Percentiles rank a stretch among this genome's conserved stretches.
Evolutionary conservation across 495 filamentous ascomycete genomes (phyloP).

Genomic region (Hypomontagnella submonticulosa): DNA sequence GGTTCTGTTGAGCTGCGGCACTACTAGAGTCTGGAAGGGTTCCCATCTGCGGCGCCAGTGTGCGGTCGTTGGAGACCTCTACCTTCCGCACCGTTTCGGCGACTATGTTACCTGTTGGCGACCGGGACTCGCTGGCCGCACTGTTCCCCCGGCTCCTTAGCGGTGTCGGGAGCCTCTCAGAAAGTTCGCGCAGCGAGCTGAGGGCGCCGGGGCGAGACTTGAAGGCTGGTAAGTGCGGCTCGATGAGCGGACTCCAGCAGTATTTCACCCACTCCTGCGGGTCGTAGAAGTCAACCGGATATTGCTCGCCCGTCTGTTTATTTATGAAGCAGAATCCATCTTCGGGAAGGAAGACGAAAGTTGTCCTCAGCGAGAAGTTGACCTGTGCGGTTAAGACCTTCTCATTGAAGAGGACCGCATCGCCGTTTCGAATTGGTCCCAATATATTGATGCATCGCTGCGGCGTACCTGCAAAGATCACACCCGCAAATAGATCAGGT

Average conservation of each 20-base stretch:
- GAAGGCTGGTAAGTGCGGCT: constrained; percentile 64
- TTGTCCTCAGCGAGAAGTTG: constrained; percentile 91
- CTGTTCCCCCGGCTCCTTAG: constrained; percentile 48
- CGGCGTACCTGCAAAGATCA: constrained; percentile 87
- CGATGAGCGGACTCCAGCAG: constrained; percentile 80
- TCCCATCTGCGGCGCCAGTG: constrained; percentile 61
- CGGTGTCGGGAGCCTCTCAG: constrained; percentile 49
- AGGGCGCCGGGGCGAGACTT: constrained; percentile 49
- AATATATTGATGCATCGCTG: constrained; percentile 91
- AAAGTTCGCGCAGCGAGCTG: constrained; percentile 52
- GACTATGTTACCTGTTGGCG: constrained; percentile 42
- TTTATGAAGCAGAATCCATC: constrained; percentile 91
- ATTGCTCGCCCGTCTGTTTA: constrained; percentile 81
- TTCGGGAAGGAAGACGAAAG: constrained; percentile 85
- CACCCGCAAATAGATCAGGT: constrained; percentile 87
- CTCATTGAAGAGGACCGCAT: constrained; percentile 89
- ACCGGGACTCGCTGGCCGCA: constrained; percentile 36
- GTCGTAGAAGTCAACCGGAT: constrained; percentile 87
- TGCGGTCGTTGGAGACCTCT: constrained; percentile 54
- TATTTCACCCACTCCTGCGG: constrained; percentile 81
- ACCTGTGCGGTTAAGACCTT: constrained; percentile 93
- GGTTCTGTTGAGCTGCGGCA: constrained; percentile 50
- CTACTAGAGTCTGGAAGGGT: constrained; percentile 52
- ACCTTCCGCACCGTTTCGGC: constrained; percentile 40
- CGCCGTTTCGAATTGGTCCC: constrained; percentile 88